Evolutionary conservation across 2,329 filamentous ascomycete genomes (phyloP), one percentile per base, ranked within the genome.

Genomic region (Pseudodiploospora longispora): DNA sequence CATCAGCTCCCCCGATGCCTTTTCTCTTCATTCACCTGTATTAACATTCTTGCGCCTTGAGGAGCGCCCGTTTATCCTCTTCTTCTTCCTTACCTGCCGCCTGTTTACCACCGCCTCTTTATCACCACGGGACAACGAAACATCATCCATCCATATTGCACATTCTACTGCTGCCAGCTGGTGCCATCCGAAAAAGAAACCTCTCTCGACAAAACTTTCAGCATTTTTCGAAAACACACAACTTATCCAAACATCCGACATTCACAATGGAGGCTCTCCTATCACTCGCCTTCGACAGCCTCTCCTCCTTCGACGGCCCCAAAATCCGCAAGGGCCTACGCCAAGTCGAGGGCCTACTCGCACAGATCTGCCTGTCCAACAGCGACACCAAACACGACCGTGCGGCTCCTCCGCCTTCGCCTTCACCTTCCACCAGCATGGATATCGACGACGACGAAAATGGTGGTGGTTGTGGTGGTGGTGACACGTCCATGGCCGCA

Each of bases 271-370:
- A 97, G 71, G 82, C 86, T 42, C 78, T 97, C 29, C 75, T 97
- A 44, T 94, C 88, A 37, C 82, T 95, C 62, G 89, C 91, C 49
- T 97, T 97, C 67, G 90, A 96, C 71, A 95, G 95, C 67, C 83
- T 96, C 52, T 94, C 90, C 49, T 96, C 90, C 40, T 90, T 90
- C 64, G 89, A 96, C 57, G 82, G 83, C 46, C 75, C 77, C 62
- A 95, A 95, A 70, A 86, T 97, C 60, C 84, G 88, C 56, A 97
- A 96, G 70, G 93, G 91, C 41, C 70, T 97, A 53, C 85, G 88
- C 54, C 91, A 96, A 69, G 88, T 97, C 51, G 91, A 97, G 68
- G 89, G 89, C 30, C 77, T 97, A 38, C 78, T 97, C 41, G 91
- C 91, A 27, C 90, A 95, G 66, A 94, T 97, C 68, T 96, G 91